These are phyloP conservation scores for Amanita fuliginea DNA, from an alignment of 768 basidiomycete genomes.

Conservation along the genomic window DNA sequence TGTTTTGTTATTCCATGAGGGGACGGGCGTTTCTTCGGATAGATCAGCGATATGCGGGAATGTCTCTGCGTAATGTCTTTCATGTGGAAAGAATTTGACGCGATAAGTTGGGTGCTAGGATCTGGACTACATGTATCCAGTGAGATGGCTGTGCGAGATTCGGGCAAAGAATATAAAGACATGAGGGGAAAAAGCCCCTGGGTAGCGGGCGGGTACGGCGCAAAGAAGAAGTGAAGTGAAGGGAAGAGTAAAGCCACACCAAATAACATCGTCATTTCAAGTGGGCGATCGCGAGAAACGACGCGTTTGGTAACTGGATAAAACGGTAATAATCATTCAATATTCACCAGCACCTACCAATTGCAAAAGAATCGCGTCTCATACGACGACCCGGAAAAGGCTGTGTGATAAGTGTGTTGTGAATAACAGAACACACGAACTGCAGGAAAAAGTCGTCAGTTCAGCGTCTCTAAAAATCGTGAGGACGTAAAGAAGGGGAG, in stretches of 20 bases:
- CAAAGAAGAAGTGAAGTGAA: conserved; percentile 9
- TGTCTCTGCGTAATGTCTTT: conserved; percentile 65
- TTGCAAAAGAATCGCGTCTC: conserved; percentile 22
- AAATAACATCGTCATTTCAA: conserved; percentile 10
- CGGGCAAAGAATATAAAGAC: conserved; percentile 15
- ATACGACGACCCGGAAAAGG: conserved; percentile 24
- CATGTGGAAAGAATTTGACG: conserved; percentile 46
- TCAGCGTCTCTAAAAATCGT: conserved; percentile 34
- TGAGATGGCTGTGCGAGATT: conserved; percentile 14
- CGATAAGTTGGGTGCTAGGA: conserved; percentile 32
- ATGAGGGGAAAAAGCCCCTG: conserved; percentile 9
- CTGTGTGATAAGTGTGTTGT: not conserved
- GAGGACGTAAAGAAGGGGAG: conserved; percentile 18
- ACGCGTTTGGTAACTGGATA: conserved; percentile 8
- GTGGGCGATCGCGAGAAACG: not conserved
- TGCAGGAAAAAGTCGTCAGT: conserved; percentile 28
- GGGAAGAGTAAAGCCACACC: conserved; percentile 1
- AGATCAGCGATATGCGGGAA: conserved; percentile 53
- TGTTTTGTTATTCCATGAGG: conserved; percentile 67
- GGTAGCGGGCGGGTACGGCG: conserved; percentile 1
- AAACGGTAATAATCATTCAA: not conserved
- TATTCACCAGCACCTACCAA: conserved; percentile 20
- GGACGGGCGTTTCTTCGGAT: conserved; percentile 81
- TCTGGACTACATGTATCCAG: conserved; percentile 24
- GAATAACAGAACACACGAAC: not conserved